These are phyloP conservation scores for Erodium maritimum DNA, from an alignment of 345 rosid species.

Conservation along the genomic window DNA sequence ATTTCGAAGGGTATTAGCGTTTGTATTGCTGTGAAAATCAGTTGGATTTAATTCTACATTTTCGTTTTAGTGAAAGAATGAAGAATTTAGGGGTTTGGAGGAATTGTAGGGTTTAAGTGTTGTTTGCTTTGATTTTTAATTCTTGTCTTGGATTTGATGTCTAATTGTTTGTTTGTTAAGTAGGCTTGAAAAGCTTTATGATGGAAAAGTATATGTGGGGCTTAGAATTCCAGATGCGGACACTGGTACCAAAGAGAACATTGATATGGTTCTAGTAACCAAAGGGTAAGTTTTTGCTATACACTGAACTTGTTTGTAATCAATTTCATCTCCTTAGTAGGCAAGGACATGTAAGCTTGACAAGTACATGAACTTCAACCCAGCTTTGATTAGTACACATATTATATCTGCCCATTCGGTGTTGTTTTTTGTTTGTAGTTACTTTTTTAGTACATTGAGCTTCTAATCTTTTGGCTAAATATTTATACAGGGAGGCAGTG, in stretches of 20 bases:
- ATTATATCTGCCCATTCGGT: too few relatives aligned
- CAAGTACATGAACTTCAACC: too few relatives aligned
- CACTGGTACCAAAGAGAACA: slow-evolving; percentile 52
- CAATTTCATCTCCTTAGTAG: background rate
- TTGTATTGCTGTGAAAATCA: background rate
- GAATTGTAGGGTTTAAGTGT: background rate
- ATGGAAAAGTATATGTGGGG: slow-evolving; percentile 74
- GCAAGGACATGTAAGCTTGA: background rate
- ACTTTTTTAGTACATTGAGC: background rate
- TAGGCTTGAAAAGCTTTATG: slow-evolving; percentile 77
- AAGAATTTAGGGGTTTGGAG: background rate
- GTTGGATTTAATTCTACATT: background rate
- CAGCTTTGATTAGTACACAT: background rate
- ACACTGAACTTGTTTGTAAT: background rate
- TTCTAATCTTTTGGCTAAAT: background rate
- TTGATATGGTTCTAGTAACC: slow-evolving; percentile 60
- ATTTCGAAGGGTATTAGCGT: too few relatives aligned
- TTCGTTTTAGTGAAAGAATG: too few relatives aligned
- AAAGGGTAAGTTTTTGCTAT: slow-evolving; percentile 33
- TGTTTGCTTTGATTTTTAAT: background rate
- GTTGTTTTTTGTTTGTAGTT: background rate
- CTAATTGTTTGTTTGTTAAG: background rate
- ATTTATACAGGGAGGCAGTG: slow-evolving; percentile 42
- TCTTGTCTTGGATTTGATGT: background rate
- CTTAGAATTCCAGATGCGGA: slow-evolving; percentile 91